Conservation (phyloP, 495 filamentous ascomycete species). For the Penicillium paradoxum region DNA sequence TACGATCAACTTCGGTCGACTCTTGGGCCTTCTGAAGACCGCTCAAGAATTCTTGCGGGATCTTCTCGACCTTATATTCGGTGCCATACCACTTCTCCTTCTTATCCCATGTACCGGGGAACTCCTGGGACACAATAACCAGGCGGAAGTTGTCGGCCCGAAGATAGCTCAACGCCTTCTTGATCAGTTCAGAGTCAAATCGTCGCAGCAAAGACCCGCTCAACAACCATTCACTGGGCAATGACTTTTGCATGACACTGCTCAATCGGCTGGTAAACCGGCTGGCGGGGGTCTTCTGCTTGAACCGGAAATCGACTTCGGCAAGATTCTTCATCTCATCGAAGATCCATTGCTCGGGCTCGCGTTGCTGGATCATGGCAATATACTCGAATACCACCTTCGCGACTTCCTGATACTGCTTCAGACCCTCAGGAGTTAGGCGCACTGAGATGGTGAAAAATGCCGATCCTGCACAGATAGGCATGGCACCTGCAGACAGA, state of each 20-base stretch:
- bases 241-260: constrained; percentile 81
- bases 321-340: constrained; percentile 84
- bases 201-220: constrained; percentile 70
- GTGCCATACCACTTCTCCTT: constrained; percentile 99
- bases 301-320: constrained; percentile 91
- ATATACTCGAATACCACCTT: constrained; percentile 94
- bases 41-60: constrained; percentile 68
- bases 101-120: constrained; percentile 76
- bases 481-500: constrained; percentile 70
- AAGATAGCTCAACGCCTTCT: constrained; percentile 67
- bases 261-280: constrained; percentile 80
- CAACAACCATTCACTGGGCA: constrained; percentile 80
- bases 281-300: constrained; percentile 84
- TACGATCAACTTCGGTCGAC: constrained; percentile 52
- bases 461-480: constrained; percentile 76
- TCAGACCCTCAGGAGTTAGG: constrained; percentile 80
- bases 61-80: constrained; percentile 80
- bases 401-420: constrained; percentile 79
- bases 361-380: constrained; percentile 71
- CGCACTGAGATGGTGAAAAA: constrained; percentile 77
- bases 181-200: constrained; percentile 73
- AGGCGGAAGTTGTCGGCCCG: constrained; percentile 87
- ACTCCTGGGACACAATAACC: constrained; percentile 72
- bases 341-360: constrained; percentile 88
- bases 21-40: constrained; percentile 61